Conservation (phyloP, 2,329 filamentous ascomycete genomes). For the Venturia carpophila region DNA sequence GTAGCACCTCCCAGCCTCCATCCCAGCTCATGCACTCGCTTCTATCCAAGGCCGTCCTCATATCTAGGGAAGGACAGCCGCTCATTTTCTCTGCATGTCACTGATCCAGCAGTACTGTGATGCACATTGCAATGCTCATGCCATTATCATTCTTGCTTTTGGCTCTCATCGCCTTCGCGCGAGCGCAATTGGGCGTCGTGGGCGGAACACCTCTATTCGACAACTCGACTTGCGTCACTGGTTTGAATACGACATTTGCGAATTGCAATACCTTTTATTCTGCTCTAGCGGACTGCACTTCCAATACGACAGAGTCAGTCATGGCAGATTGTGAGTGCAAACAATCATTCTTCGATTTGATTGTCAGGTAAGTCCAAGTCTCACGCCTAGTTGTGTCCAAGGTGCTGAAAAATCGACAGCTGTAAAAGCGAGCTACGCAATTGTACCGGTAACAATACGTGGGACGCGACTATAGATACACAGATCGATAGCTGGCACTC, state of each 20-base stretch:
- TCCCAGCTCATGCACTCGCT: neutral
- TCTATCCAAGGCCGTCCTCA: neutral
- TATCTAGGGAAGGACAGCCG: neutral
- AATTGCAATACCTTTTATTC: slow-evolving; percentile 8
- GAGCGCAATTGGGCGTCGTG: neutral
- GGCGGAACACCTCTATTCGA: neutral
- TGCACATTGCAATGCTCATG: neutral
- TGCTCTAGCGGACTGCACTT: neutral
- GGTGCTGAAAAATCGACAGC: neutral
- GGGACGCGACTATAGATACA: neutral
- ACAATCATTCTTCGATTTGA: neutral
- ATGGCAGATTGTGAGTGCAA: neutral
- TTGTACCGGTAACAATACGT: neutral
- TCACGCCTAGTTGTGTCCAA: neutral
- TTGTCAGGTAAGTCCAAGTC: neutral
- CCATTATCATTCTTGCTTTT: neutral
- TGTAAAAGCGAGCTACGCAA: neutral
- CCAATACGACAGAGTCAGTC: neutral
- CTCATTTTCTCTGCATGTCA: neutral
- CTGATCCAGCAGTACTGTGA: neutral
- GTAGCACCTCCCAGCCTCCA: neutral
- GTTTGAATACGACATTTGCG: neutral
- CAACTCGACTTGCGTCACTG: neutral
- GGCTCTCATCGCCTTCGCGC: neutral
- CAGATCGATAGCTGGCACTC: neutral